Base-by-base conservation (phyloP, 1,284 basidiomycete genomes). In the Malassezia globosa region DNA sequence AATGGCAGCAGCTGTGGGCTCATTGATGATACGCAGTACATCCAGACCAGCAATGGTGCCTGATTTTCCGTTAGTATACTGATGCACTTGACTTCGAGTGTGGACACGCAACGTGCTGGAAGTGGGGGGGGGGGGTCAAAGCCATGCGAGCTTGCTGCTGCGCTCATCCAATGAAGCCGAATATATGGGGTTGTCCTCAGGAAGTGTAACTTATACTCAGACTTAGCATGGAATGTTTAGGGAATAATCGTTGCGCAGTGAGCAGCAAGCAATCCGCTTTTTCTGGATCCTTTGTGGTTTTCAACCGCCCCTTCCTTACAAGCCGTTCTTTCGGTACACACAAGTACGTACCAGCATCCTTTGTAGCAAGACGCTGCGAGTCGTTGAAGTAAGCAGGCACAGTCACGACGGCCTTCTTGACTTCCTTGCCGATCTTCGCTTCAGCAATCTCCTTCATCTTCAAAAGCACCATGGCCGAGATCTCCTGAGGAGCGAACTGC, bases 391-490 rank as follows among this genome's bases (percentile, higher is more conserved):
- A 81, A 64, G 79, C 79, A 57, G 79, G 79, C 66, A 80, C 79
- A 83, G 79, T 81, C 69, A 81, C 76, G 63, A 81, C 79, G 58
- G 79, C 79, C 76, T 80, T 80, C 74, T 76, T 78, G 73, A 80
- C 79, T 52, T 75, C 75, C 75, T 78, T 78, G 66, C 79, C 78
- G 56, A 80, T 75, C 74, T 81, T 79, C 66, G 78, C 77, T 74
- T 80, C 79, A 46, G 79, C 77, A 65, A 77, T 79, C 73, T 80
- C 92, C 81, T 92, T 96, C 87, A 97, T 95, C 79, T 96, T 97
- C 67, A 79, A 80, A 66, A 97, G 82, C 64, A 97, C 90, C 92
- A 97, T 96, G 61, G 92, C 83, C 16, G 92, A 96, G 74, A 97
- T 92, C 72, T 80, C 78, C 73, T 79, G 77, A 51, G 79, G 79